A percentile compares a stretch with the other conserved stretches of the same genome.
These are phyloP conservation scores for Saccharomycopsis synnaedendra DNA, from an alignment of 805 yeast genomes.

Conservation along the genomic window DNA sequence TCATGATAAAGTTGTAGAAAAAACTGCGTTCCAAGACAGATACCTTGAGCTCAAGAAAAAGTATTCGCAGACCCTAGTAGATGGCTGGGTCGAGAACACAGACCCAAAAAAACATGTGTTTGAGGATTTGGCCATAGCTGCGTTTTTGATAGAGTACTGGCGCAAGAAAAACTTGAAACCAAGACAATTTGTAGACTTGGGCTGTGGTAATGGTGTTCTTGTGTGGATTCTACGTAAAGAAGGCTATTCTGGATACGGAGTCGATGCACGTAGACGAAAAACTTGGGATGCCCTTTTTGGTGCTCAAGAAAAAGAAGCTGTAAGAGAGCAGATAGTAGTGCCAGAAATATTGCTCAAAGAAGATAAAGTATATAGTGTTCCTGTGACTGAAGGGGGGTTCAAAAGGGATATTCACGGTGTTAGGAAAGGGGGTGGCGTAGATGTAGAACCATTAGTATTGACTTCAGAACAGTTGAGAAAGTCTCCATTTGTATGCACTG, in stretches of 20 bases:
- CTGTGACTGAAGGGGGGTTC: slow-evolving; percentile 21
- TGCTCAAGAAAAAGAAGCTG: slow-evolving; percentile 34
- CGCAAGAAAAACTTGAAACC: slow-evolving; percentile 27
- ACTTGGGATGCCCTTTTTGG: slow-evolving; percentile 73
- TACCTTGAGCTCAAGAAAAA: slow-evolving; percentile 74
- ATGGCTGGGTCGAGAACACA: slow-evolving; percentile 85
- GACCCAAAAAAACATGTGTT: slow-evolving; percentile 94
- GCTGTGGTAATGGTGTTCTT: slow-evolving; percentile 89
- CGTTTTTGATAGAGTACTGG: slow-evolving; percentile 88
- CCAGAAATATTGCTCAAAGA: slow-evolving; percentile 60
- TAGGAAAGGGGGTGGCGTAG: slow-evolving; percentile 8
- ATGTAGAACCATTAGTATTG: slow-evolving; percentile 21
- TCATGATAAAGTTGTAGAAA: slow-evolving; percentile 79
- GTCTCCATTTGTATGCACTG: slow-evolving; percentile 36
- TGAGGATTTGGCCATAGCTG: slow-evolving; percentile 93
- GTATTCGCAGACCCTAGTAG: slow-evolving; percentile 65
- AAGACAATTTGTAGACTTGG: slow-evolving; percentile 76
- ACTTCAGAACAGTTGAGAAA: slow-evolving; percentile 38
- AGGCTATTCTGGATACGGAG: slow-evolving; percentile 74
- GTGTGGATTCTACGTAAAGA: slow-evolving; percentile 67
- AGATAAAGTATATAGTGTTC: slow-evolving; percentile 53
- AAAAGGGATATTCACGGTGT: slow-evolving; percentile 13
- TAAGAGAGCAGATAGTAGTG: slow-evolving; percentile 72
- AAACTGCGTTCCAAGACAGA: slow-evolving; percentile 71
- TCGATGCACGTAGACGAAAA: slow-evolving; percentile 82